Base-by-base conservation (phyloP, 2,329 filamentous ascomycete species). In the Aureobasidium sp. region DNA sequence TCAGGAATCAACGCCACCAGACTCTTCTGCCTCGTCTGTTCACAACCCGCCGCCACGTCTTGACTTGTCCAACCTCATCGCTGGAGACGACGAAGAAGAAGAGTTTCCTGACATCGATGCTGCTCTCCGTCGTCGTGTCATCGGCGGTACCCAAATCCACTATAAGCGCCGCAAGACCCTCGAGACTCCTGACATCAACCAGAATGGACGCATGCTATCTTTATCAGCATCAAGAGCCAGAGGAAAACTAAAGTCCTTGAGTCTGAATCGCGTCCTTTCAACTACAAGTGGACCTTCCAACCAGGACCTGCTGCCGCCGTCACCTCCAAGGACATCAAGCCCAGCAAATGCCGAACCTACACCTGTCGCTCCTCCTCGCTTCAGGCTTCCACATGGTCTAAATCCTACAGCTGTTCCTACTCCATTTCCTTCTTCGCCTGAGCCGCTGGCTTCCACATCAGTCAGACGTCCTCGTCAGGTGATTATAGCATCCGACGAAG, bases 101-200 rank as follows among this genome's bases (percentile, higher is more conserved):
- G 69, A 69, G 16, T 65, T 73, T 21, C 71, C 69, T 2, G 70
- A 72, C 41, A 45, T 71, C 8, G 66, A 66, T 37, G 55, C 60
- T 29, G 44, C 71, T 6, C 29, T 70, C 25, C 54, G 60, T 48
- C 59, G 62, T 25, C 64, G 60, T 42, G 34, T 63, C 36, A n/a
- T 44, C 11, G 62, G 57, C 36, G 62, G 37, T 25, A 54, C 65
- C 10, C 67, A 67, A 37, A 34, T 61, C 13, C 64, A 65, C 8
- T 39, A 54, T 42, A 70, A 67, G 53, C 64, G 66, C 16, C 66
- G 68, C 21, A 68, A 68, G 48, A 57, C 50, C 3, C 25, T 25
- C 14, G 25, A 60, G n/a, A 60, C 37, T 36, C 54, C 61, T 16
- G 48, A 51, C 11, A 27, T 8, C 16, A 34, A 25, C 4, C 16